phyloP scores from a whole-genome alignment of 768 basidiomycete species.

The Mycena pura region DNA sequence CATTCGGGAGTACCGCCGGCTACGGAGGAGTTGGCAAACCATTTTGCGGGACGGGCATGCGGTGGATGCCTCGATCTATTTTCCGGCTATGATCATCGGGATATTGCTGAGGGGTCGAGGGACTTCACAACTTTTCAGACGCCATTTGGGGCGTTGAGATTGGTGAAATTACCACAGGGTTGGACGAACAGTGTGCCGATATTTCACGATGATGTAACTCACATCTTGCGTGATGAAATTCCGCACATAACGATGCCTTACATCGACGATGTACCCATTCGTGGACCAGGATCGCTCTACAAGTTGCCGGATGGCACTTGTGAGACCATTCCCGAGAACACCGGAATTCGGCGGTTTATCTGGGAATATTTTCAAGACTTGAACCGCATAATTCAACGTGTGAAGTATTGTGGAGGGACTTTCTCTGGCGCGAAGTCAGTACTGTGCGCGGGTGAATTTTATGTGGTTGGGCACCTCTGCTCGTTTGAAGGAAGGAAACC shows the following conservation, averaged over 20 bases:
- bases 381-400: not conserved
- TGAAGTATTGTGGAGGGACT: conserved; percentile 17
- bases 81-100: conserved; percentile 33
- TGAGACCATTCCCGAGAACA: conserved; percentile 22
- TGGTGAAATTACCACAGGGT: conserved; percentile 35
- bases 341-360: conserved; percentile 26
- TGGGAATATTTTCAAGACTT: conserved; percentile 21
- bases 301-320: conserved; percentile 21
- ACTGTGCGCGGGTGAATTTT: conserved; percentile 15
- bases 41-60: conserved; percentile 23
- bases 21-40: conserved; percentile 14
- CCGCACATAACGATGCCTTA: conserved; percentile 32
- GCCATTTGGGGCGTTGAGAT: conserved; percentile 24
- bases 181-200: conserved; percentile 39
- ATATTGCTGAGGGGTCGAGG: conserved; percentile 28
- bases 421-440: conserved; percentile 35
- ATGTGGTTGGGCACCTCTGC: conserved; percentile 36
- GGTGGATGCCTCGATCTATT: conserved; percentile 28
- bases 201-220: conserved; percentile 37
- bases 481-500: conserved; percentile 33
- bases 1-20: conserved; percentile 29
- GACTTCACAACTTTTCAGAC: conserved; percentile 40
- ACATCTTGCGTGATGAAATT: conserved; percentile 37
- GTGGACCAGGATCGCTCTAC: conserved; percentile 31
- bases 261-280: conserved; percentile 37